Percentiles rank a stretch among this genome's conserved stretches.
phyloP scores from a whole-genome alignment of 805 yeast species.

The Diddensiella transvaalensis region DNA sequence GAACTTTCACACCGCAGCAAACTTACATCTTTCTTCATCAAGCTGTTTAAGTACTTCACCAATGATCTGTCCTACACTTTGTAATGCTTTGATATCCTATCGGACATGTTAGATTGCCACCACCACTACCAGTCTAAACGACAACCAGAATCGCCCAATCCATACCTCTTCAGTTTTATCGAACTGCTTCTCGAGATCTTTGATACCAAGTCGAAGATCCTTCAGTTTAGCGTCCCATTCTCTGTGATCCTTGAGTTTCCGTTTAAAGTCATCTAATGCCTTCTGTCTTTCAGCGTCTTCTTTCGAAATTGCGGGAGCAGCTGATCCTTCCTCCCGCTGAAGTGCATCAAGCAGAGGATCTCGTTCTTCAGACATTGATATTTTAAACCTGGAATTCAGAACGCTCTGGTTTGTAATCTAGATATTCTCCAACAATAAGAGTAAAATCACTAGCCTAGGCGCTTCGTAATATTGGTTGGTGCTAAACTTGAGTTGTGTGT shows the following conservation, averaged over 20 bases:
- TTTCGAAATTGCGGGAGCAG: slow-evolving; percentile 32
- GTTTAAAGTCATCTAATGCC: slow-evolving; percentile 75
- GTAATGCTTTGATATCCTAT: slow-evolving; percentile 90
- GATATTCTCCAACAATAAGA: too few relatives aligned
- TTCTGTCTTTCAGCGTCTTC: slow-evolving; percentile 69
- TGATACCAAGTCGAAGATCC: slow-evolving; percentile 75
- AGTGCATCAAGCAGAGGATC: slow-evolving; percentile 33
- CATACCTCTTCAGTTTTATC: slow-evolving; percentile 80
- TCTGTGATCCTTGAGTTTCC: slow-evolving; percentile 85
- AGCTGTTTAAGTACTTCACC: slow-evolving; percentile 96
- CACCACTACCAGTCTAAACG: neutral
- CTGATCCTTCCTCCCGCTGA: slow-evolving; percentile 27
- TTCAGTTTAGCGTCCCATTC: slow-evolving; percentile 91
- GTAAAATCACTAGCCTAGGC: too few relatives aligned
- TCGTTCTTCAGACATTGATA: slow-evolving; percentile 23
- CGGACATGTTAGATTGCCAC: slow-evolving; percentile 2
- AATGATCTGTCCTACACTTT: slow-evolving; percentile 93
- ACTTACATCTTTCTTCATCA: slow-evolving; percentile 76
- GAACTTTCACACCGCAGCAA: neutral
- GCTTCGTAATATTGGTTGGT: too few relatives aligned
- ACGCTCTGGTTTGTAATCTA: too few relatives aligned
- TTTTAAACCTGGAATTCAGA: neutral
- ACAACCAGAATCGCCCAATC: neutral
- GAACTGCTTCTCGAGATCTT: slow-evolving; percentile 76
- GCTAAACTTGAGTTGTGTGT: too few relatives aligned